Percentiles rank a stretch among this genome's conserved stretches.
Conservation (phyloP, 345 rosid species). For the Citrus reticulata region DNA sequence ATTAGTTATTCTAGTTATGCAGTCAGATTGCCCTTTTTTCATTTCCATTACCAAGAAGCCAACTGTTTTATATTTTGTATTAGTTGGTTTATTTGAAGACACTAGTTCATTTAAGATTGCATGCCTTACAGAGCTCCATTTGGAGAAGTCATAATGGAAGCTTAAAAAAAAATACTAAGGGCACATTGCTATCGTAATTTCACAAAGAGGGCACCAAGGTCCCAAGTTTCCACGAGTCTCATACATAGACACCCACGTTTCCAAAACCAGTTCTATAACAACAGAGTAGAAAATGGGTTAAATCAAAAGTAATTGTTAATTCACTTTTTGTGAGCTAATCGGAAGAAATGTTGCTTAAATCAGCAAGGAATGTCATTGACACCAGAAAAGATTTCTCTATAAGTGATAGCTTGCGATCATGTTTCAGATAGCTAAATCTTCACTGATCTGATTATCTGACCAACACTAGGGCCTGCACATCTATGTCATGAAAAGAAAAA, state of each 20-base stretch:
- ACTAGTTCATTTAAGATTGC: too few relatives aligned
- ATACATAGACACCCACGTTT: background rate
- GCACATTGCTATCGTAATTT: background rate
- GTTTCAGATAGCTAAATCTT: background rate
- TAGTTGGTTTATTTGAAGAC: too few relatives aligned
- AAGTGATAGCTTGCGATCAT: background rate
- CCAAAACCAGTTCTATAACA: background rate
- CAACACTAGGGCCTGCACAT: background rate
- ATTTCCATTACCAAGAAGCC: too few relatives aligned
- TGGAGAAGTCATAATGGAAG: background rate
- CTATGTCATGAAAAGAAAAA: background rate
- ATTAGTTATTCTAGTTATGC: too few relatives aligned
- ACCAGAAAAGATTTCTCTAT: background rate
- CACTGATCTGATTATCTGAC: background rate
- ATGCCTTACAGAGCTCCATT: background rate
- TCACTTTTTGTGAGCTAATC: background rate
- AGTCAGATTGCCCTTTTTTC: too few relatives aligned
- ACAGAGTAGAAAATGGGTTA: background rate
- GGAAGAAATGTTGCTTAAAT: background rate
- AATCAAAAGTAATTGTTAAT: background rate
- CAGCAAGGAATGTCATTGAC: background rate
- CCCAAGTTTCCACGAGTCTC: background rate
- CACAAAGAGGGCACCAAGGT: background rate
- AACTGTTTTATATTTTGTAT: too few relatives aligned
- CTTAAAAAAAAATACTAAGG: background rate